Base-by-base conservation (phyloP, 768 basidiomycete genomes). In the Trametes cubensis region DNA sequence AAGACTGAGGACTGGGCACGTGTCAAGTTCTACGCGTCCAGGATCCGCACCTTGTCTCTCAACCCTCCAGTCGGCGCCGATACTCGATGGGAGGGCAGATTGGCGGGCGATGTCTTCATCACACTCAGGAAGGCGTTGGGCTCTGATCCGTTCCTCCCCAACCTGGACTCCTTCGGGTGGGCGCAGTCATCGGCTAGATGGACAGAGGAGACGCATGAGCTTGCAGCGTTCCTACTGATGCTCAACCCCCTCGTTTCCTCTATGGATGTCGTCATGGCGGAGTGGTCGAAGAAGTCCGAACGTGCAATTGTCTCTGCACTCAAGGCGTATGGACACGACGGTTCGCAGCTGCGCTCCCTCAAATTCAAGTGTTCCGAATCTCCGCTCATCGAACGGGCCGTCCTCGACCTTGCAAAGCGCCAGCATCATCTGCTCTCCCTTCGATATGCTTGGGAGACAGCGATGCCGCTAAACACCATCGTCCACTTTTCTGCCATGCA, bases 131-230 rank as follows among this genome's bases (percentile, higher is more conserved):
- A 46, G 20, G 52, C 39, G 13, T 3, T 38, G 2, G 42, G 41
- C 26, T 23, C 30, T 10, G 48, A 25, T 1, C 64, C 46, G 20
- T 20, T 62, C 15, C 53, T 66, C 10, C 61, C 61, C 10, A 63
- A 63, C 44, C 58, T 66, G 6, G 46, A 58, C 20, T 50, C 44
- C 8, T 53, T 66, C n/a, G 44, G 57, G 21, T 66, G 65, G 65
- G 10, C 39, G 7, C 51, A 56, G 21, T n/a, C n/a, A n/a, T n/a
- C n/a, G n/a, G n/a, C n/a, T n/a, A 13, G 8, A 2, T 2, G 14
- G 15, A 15, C 0, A 18, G 18, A 48, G 34, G 38, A 48, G n/a
- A 23, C 39, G n/a, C 17, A 57, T 30, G 47, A 53, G 10, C n/a
- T 63, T 23, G 53, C 57, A 6, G 47, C 54, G 2, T 44, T 66